These are phyloP conservation scores for Chaetomiaceae sp. DNA, from an alignment of 2,329 filamentous ascomycete genomes.

Conservation along the genomic window DNA sequence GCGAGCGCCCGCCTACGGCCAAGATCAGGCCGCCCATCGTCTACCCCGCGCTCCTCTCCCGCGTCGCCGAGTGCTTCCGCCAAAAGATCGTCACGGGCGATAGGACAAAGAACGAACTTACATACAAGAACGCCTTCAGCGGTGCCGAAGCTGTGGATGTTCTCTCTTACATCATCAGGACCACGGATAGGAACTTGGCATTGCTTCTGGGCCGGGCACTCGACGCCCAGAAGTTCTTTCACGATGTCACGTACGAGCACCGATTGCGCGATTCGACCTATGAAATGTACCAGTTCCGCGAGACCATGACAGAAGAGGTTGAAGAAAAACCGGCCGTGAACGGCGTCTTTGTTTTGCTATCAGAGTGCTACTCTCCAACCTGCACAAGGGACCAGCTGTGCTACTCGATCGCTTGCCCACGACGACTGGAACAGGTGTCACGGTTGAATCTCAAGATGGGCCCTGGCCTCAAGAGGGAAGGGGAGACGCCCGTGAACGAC, in stretches of 20 bases:
- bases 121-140: conserved; percentile 96
- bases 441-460: conserved; percentile 90
- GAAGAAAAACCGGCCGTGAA: conserved; percentile 73
- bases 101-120: conserved; percentile 91
- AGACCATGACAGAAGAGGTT: conserved; percentile 81
- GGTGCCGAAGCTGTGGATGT: conserved; percentile 94
- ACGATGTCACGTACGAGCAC: conserved; percentile 98
- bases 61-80: conserved; percentile 86
- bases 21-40: conserved; percentile 76
- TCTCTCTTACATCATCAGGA: conserved; percentile 94
- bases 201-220: conserved; percentile 84
- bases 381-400: conserved; percentile 93
- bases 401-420: conserved; percentile 95
- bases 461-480: conserved; percentile 70
- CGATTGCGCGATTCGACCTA: conserved; percentile 86
- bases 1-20: conserved; percentile 54
- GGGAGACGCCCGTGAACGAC: conserved; percentile 59
- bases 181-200: conserved; percentile 90
- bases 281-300: conserved; percentile 95
- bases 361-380: conserved; percentile 96
- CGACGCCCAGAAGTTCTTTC: conserved; percentile 98
- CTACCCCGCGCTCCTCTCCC: conserved; percentile 89
- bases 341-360: conserved; percentile 91
- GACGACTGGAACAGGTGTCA: conserved; percentile 90
- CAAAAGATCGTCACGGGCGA: conserved; percentile 83